Conservation (phyloP, 2,329 filamentous ascomycete species). For the Chaetomiaceae sp. region DNA sequence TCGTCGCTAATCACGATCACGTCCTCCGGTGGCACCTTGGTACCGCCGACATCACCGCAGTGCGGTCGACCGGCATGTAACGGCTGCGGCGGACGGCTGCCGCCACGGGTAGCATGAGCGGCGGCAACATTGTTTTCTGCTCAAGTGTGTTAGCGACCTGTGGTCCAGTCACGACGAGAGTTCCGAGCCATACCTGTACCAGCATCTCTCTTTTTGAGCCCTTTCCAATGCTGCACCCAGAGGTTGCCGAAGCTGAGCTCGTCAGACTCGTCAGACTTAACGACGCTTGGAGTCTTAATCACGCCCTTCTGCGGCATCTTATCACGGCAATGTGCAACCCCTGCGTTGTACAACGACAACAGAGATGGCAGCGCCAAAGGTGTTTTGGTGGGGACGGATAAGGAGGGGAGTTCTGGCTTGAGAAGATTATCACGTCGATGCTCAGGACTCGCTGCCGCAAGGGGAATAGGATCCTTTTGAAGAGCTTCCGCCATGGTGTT, state of each 20-base stretch:
- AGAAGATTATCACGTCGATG: background rate
- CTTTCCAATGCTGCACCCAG: no score
- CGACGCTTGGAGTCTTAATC: no score
- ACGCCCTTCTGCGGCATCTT: no score
- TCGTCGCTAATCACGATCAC: conserved; percentile 3
- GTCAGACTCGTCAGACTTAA: no score
- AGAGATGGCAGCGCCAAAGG: no score
- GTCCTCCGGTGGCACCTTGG: background rate
- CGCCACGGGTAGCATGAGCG: background rate
- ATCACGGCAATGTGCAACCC: no score
- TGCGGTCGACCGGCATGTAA: background rate
- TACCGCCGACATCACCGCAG: background rate
- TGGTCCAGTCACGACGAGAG: background rate
- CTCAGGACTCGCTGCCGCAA: background rate
- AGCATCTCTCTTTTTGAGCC: background rate
- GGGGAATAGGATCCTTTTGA: conserved; percentile 1
- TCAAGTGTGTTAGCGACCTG: background rate
- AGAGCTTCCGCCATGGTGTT: conserved; percentile 1
- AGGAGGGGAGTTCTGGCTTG: conserved; percentile 1
- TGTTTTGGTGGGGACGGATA: background rate
- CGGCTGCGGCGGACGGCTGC: background rate
- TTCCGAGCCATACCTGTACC: conserved; percentile 1
- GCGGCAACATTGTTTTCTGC: background rate
- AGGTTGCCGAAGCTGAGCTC: background rate
- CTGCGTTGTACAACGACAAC: no score